Evolutionary conservation across 192 early-diverging fungal genomes (phyloP).

Genomic region (Coemansia sp.): DNA sequence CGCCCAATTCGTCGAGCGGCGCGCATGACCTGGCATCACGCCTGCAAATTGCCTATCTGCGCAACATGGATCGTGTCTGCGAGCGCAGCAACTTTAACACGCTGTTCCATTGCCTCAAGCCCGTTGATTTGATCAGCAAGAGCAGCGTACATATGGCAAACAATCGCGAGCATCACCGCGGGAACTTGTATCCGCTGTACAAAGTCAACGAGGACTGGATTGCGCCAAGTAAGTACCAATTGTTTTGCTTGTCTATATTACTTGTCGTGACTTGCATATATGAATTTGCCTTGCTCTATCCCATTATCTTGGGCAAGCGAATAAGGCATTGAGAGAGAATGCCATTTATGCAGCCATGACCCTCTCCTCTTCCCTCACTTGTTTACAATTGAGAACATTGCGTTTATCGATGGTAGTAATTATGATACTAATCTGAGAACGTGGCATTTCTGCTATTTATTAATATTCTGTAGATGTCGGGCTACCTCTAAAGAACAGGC

Average conservation of each 20-base stretch:
- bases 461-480: conserved; percentile 44
- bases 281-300: conserved; percentile 22
- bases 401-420: neutral
- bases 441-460: neutral
- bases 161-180: conserved; percentile 13
- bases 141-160: neutral
- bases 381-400: neutral
- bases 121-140: conserved; percentile 33
- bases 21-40: neutral
- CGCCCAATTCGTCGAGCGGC: conserved; percentile 15
- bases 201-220: conserved; percentile 54
- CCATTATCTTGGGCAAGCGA: neutral
- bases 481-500: conserved; percentile 38
- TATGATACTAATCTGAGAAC: neutral
- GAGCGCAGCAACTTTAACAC: conserved; percentile 38
- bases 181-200: conserved; percentile 43
- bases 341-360: conserved; percentile 5
- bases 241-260: neutral
- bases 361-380: neutral
- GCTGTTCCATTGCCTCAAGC: conserved; percentile 39
- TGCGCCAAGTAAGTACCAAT: conserved; percentile 48
- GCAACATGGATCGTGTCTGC: conserved; percentile 19
- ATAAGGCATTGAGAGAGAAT: neutral
- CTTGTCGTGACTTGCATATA: conserved; percentile 32
- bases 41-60: conserved; percentile 28